Evolutionary conservation across 345 rosid genomes (phyloP), one percentile per base, ranked within the genome.

Genomic region (Syzygium grande): DNA sequence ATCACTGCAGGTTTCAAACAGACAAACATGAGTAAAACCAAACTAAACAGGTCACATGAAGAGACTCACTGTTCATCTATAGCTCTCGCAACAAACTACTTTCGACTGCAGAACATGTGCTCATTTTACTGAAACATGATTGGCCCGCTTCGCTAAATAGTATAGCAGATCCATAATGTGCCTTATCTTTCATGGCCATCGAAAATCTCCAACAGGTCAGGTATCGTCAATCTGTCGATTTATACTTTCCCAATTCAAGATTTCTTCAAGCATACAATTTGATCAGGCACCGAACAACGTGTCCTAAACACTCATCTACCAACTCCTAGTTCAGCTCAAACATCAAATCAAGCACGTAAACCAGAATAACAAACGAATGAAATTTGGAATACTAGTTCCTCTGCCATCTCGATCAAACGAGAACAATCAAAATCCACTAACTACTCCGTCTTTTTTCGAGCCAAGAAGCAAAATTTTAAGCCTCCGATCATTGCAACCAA

Each of bases 1-100:
- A 98, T 97, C 88, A 97, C 99, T 98, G 93, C 83, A 89, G 63
- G 38, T 78, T 84, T 6, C 38, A 84, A 61, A 46, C 59, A 89
- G 59, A 59, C 46, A 84, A 84, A 78, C 46, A 89, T 43, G 55
- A 83, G 63, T 8, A 55, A 80, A 3, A n/a, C 85, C 54, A 29
- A 54, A 21, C 51, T 15, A 56, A 38, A 25, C 5, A 80, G 38
- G 49, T 38, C 1, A 73, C 38, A 73, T 38, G 83, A 73, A 73
- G 83, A 73, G 43, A 73, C 0, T 73, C 49, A 73, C 9, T 73
- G 83, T 10, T 38, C 83, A 73, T 73, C 46, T 19, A 9, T 2
- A 73, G 27, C 49, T 73, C 27, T 73, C 5, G 83, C 83, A 38
- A 73, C 0, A 10, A 2, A 73, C 49, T 73, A 19, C 83, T 73